Base-by-base conservation (phyloP, 2,329 filamentous ascomycete species). In the Talaromyces albobiverticillius region DNA sequence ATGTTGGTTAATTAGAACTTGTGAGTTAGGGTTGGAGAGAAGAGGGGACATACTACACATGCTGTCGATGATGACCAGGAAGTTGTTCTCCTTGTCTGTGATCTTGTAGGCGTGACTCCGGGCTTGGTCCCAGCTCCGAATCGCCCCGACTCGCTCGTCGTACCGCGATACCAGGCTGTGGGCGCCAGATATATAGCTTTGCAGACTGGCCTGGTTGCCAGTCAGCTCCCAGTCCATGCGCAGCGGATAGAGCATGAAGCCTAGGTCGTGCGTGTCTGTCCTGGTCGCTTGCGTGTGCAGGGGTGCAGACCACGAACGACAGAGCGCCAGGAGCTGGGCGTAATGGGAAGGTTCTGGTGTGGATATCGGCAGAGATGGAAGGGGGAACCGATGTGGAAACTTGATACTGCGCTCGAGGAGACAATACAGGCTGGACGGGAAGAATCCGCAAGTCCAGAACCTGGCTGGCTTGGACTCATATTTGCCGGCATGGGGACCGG, bases 231-330 rank as follows among this genome's bases (percentile, higher is more conserved):
- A 81, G 48, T 78, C 74, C 25, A 69, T 64, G 11, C 73, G 69
- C 1, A 81, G 59, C 0, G 79, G 78, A 59, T 76, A 70, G 1
- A 80, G 69, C 3, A 82, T 80, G 57, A 82, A 82, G 0, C 77
- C 77, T 59, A 82, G 72, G 46, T 82, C 79, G 56, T 82, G 79
- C 0, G 79, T 82, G 54, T 82, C 77, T 7, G 71, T 81, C 23
- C 78, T 73, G 3, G 42, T 26, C 14, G 47, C 38, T 57, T 61
- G 60, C 6, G 34, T 23, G n/a, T 60, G 56, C 9, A 62, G 38
- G 1, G 60, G 60, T 11, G 38, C 48, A 4, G 59, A 55, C 61
- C 61, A 62, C n/a, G 18, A 45, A 1, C 42, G 49, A 22, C 55
- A 60, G 1, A 61, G 53, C 1, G 46, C 26, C 10, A 26, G 47